Evolutionary conservation across 1,139 yeast genomes (phyloP), one percentile per base, ranked within the genome.

Genomic region (Zygosaccharomyces pseudobailii): DNA sequence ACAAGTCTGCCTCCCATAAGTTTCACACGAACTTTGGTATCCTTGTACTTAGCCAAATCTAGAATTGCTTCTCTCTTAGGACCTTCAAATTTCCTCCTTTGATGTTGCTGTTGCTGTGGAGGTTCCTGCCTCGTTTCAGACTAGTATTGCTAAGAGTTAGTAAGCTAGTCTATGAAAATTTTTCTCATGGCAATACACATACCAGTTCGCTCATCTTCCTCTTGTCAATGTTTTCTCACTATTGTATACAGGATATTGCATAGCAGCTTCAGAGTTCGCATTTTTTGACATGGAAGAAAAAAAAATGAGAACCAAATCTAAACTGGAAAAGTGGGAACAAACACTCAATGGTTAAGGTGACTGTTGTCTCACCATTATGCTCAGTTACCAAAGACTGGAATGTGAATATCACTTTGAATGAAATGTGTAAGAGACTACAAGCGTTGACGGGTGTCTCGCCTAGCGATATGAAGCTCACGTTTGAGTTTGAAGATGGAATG

Each of bases 61-160:
- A 89, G 72, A 55, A 90, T 88, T 25, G 96, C 95, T 55, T 90
- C 97, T 67, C 87, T 82, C 71, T 84, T 84, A 30, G 96, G 96
- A 8, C 90, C 82, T 59, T 83, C 89, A 53, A 74, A 75, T 59
- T 77, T 76, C 57, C 71, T 62, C 55, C 62, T 63, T 44, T 63
- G 65, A 50, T 67, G 63, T 61, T 74, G 57, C 67, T 69, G 62
- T 8, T 24, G 62, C 27, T 24, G 62, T 54, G 70, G 63, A 8
- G 61, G 56, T 47, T 60, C 50, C 44, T 37, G 54, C 42, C 43
- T 36, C 33, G 42, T 25, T n/a, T 48, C 49, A 36, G 37, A 40
- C 51, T 48, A 21, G 17, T 20, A 34, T 30, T 2, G 17, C 4
- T 9, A 22, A 8, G 8, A n/a, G 51, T 48, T 48, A 48, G 51